Base-by-base conservation (phyloP, 768 basidiomycete species). In the Suillus clintonianus region DNA sequence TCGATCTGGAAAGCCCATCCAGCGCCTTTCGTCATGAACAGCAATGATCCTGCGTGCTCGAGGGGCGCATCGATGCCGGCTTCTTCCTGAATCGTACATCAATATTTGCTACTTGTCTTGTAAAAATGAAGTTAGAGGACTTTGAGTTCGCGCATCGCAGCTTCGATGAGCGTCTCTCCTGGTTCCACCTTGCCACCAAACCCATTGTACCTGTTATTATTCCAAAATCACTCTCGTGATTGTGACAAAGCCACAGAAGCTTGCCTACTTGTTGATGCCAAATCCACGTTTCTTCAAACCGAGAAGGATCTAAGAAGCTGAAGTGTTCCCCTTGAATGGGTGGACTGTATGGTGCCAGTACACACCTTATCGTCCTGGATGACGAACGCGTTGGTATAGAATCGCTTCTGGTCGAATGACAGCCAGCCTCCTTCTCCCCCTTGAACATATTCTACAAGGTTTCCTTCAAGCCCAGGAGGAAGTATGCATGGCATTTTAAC, bases 171-270 rank as follows among this genome's bases (percentile, higher is more conserved):
- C 0, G 88, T 87, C 74, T 97, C 94, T 5, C 84, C 85, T 3
- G 81, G 75, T 62, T 95, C 92, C 10, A 92, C 87, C 75, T 97
- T 97, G 11, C 94, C 94, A 19, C 92, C 93, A 67, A 95, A 96
- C 4, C 94, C 94, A 65, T 95, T 95, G 70, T 85, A 94, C 69
- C 94, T 94, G 68, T 54, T n/a, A 30, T 17, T 57, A 6, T 57
- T 61, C 22, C 41, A 19, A 19, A 60, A 39, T 37, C 56, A 15
- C 30, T 9, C 48, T 42, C 14, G 14, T 27, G 4, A 58, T n/a
- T 4, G 22, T 19, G 22, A 5, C 1, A 37, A 55, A 42, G 43
- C 27, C 1, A 5, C 17, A 54, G 66, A 57, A 17, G 56, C 8
- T 57, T 57, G 24, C 63, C 51, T 67, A 90, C 90, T 85, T 79